Evolutionary conservation across 164 flowering plant species (phyloP), one percentile per base, ranked within the genome.

Genomic region (Vitis cinerea): DNA sequence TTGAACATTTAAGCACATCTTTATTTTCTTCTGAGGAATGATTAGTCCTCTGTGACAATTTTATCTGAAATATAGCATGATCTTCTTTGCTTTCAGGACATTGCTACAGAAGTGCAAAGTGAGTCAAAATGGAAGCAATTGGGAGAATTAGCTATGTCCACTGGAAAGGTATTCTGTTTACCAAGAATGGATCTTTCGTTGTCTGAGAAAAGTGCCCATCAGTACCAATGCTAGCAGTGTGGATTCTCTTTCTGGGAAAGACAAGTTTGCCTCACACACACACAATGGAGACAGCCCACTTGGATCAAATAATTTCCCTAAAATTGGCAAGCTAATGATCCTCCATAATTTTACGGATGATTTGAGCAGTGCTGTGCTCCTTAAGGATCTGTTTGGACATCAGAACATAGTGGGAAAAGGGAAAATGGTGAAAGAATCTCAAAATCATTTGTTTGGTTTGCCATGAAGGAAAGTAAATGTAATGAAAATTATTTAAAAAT

Each of bases 101-200:
- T 96, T 78, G 99, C 98, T 1, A 30, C 68, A 31, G 97, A 90
- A 79, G 89, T 86, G 59, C 84, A 90, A 63, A 96, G 97, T 73
- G 99, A 93, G 72, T 84, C 95, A 47, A 96, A 92, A 71, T 96
- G 99, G 99, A 96, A 93, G 86, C 97, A 96, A 71, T 82, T 96
- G 79, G 98, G 99, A 67, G 98, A 93, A 84, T 82, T 96, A 77
- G 94, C 99, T 49, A 89, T 96, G 93, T 91, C 99, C 13, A 74
- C 84, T 75, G 99, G 99, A 75, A 91, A 86, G 97, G 98, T 87
- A 78, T 52, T 55, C 14, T 12, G n/a, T 37, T 59, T 73, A 23
- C 37, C 7, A 47, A 55, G 16, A 29, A 49, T 54, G 31, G 68
- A 55, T 44, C 48, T 31, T 67, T 67, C 30, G 19, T 9, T 16